Base-by-base conservation (phyloP, 2,329 filamentous ascomycete species). In the Xylariaceae sp. region DNA sequence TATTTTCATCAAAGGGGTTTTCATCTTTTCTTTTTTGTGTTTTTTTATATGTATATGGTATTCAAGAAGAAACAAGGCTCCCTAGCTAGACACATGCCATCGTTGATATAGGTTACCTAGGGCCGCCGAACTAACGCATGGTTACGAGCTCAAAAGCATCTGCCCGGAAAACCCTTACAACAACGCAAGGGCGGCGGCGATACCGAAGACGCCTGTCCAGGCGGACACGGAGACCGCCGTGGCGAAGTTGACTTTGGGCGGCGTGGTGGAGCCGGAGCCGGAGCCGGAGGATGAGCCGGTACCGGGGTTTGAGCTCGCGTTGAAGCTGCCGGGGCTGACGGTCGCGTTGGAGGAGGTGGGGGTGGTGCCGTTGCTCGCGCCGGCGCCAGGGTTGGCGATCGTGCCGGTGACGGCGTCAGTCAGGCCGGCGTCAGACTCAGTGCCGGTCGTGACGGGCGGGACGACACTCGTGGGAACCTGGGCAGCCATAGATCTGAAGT, bases 401-500 rank as follows among this genome's bases (percentile, higher is more conserved):
- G 26, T 30, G 29, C 43, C n/a, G 4, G 4, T 6, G 43, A 11
- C 26, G 43, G 12, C 29, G 19, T 45, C 11, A 11, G 27, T 45
- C 12, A 45, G 7, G 7, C 43, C 31, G 31, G 46, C 53, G 26
- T 19, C 12, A 1, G 47, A 19, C 37, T 40, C 47, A 11, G 45
- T 53, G 44, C 50, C 56, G 54, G 60, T 62, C 50, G 67, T 65
- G 37, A 39, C 44, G 29, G 51, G 52, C 53, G 66, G 66, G 37
- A 71, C 69, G 7, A 70, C 58, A 55, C 71, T 68, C 41, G 64
- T 69, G 34, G 64, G 57, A 3, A 65, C 68, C 7, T 50, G 30
- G 35, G 68, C 63, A 31, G 78, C 75, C 35, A 72, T 57, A 2
- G 59, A 44, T 68, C 74, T 75, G 74, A 79, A 83, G 61, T 72